Percentiles rank a stretch among this genome's conserved stretches.
Evolutionary conservation across 352 stramenopile species (phyloP).

Genomic region (Salisapilia sapeloensis): DNA sequence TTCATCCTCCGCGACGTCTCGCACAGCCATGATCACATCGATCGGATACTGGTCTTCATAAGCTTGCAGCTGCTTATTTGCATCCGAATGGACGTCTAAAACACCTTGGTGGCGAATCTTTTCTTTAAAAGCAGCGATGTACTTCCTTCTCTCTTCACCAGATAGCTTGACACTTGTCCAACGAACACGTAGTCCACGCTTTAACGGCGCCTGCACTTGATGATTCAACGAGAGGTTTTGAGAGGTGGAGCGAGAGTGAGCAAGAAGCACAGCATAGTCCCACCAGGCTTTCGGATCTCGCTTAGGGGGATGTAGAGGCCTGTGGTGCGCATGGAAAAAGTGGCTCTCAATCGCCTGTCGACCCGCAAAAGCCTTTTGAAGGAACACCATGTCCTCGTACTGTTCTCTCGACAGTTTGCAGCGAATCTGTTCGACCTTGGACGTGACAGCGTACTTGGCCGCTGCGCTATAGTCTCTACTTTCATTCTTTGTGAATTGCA

Average conservation of each 20-base stretch:
- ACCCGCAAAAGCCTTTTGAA: conserved; percentile 43
- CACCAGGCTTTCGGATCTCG: conserved; percentile 44
- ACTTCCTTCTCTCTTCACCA: conserved; percentile 30
- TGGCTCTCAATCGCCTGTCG: conserved; percentile 43
- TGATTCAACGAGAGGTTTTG: background rate
- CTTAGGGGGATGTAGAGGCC: conserved; percentile 26
- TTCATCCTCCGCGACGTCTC: conserved; percentile 38
- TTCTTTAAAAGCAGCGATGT: conserved; percentile 31
- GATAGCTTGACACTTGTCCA: conserved; percentile 42
- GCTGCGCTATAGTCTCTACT: conserved; percentile 38
- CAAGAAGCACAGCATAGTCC: conserved; percentile 44
- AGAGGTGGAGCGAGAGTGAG: too few species aligned
- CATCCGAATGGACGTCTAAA: conserved; percentile 18
- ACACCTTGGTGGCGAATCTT: conserved; percentile 20
- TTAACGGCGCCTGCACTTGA: background rate
- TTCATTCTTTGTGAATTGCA: conserved; percentile 71
- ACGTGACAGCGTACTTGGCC: conserved; percentile 49
- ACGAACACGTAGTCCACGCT: conserved; percentile 13
- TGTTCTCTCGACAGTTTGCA: conserved; percentile 49
- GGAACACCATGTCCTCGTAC: conserved; percentile 67
- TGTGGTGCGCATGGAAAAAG: conserved; percentile 33
- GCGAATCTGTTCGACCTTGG: conserved; percentile 22
- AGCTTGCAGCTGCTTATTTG: conserved; percentile 17
- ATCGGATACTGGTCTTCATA: conserved; percentile 52
- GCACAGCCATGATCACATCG: conserved; percentile 43